Base-by-base conservation (phyloP, 2,329 filamentous ascomycete species). In the Aspergillus sp. region DNA sequence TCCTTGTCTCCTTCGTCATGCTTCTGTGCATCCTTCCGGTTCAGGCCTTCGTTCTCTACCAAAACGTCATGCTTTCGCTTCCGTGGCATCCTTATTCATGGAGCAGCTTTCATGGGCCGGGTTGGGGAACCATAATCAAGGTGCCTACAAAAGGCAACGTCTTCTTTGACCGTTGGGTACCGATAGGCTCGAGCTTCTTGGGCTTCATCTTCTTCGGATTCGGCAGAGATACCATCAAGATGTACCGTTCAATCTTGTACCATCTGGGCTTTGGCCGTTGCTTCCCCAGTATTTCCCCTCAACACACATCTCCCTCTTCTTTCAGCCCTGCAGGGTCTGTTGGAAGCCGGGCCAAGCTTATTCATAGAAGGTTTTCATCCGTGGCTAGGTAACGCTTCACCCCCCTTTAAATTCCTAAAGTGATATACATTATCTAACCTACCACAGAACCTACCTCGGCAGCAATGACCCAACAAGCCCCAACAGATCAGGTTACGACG, bases 121-220 rank as follows among this genome's bases (percentile, higher is more conserved):
- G 61, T 3, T 83, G 79, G 75, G 58, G 69, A 37, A 57, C 55
- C 1, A 75, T 83, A 47, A 48, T 70, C 27, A 74, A 72, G 46
- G 57, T 76, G 2, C 71, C 74, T 2, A 66, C 71, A 19, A 32
- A 64, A 33, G 72, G 77, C 31, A 7, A 49, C 2, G 65, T 77
- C 33, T 59, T 69, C 35, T 76, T 76, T 46, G 77, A 83, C 55
- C 73, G 76, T 28, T 86, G 79, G 78, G 69, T 77, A 13, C 73
- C 77, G 37, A 65, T 84, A 7, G 70, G 57, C 0, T 67, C 73
- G 4, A 78, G 77, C 0, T 72, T 77, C 46, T 45, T 81, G 27
- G 63, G 80, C 9, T 86, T 86, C 56, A 41, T 76, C n/a, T 77
- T 83, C 54, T 85, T 85, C 51, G 83, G 83, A 7, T 74, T 81